phyloP scores from a whole-genome alignment of 306 rosid genomes.

The Cucumis melo region DNA sequence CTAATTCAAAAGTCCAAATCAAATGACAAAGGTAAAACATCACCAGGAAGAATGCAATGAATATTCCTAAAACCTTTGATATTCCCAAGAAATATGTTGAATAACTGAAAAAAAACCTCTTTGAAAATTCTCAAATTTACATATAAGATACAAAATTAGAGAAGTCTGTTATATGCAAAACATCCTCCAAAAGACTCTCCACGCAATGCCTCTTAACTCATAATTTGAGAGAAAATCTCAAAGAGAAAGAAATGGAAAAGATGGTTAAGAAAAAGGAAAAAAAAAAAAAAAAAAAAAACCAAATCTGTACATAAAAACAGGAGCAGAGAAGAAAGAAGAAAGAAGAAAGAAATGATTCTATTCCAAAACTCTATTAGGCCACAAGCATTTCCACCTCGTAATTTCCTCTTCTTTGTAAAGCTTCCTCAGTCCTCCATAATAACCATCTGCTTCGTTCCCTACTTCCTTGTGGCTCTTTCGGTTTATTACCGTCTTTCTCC shows the following conservation, averaged over 20 bases:
- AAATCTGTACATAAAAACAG: background rate
- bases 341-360: background rate
- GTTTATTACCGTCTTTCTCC: slow-evolving; percentile 61
- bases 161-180: background rate
- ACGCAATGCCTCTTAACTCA: background rate
- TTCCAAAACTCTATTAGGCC: slow-evolving; percentile 47
- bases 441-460: slow-evolving; percentile 76
- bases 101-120: background rate
- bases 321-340: background rate
- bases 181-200: background rate
- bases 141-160: background rate
- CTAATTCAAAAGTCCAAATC: background rate
- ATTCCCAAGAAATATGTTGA: background rate
- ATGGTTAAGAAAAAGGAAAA: background rate
- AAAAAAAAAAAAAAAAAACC: too few species aligned
- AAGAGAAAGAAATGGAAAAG: background rate
- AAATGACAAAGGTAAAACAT: background rate
- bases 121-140: background rate
- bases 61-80: background rate
- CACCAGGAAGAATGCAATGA: background rate
- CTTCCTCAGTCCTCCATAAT: slow-evolving; percentile 83
- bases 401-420: slow-evolving; percentile 50
- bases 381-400: slow-evolving; percentile 51
- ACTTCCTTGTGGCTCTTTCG: slow-evolving; percentile 54
- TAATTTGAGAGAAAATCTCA: background rate